Evolutionary conservation across 768 basidiomycete genomes (phyloP).

Genomic region (Kwoniella dejecticola): DNA sequence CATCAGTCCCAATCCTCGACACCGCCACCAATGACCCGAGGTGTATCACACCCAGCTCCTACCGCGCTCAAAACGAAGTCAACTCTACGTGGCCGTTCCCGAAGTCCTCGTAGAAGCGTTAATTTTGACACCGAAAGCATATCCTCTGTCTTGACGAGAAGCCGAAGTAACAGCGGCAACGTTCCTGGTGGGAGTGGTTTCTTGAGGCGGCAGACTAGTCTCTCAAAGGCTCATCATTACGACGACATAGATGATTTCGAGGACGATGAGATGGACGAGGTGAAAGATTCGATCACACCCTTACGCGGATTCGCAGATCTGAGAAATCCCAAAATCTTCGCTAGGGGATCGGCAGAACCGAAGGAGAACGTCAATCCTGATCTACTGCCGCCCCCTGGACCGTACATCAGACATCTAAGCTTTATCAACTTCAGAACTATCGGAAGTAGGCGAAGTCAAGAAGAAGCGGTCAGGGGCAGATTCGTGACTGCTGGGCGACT

Average conservation of each 20-base stretch:
- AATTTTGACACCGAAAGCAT: slow-evolving; percentile 38
- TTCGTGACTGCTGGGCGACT: slow-evolving; percentile 92
- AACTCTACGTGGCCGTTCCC: slow-evolving; percentile 31
- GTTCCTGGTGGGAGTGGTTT: slow-evolving; percentile 14
- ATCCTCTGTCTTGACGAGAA: slow-evolving; percentile 25
- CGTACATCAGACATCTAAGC: slow-evolving; percentile 79
- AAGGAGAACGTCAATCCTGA: slow-evolving; percentile 36
- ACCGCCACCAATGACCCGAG: slow-evolving; percentile 8
- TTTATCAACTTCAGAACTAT: slow-evolving; percentile 98
- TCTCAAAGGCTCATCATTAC: slow-evolving; percentile 28
- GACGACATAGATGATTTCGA: slow-evolving; percentile 32
- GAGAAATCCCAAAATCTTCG: neutral
- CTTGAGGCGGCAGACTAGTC: slow-evolving; percentile 24
- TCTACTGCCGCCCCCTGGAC: slow-evolving; percentile 63
- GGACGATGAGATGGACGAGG: slow-evolving; percentile 28
- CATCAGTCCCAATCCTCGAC: neutral
- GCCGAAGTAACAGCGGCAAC: slow-evolving; percentile 13
- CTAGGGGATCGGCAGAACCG: slow-evolving; percentile 13
- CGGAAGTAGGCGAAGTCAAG: slow-evolving; percentile 88
- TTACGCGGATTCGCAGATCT: slow-evolving; percentile 5
- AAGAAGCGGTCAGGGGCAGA: slow-evolving; percentile 81
- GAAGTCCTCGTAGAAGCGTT: slow-evolving; percentile 36
- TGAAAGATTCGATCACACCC: slow-evolving; percentile 21
- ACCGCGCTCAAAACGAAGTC: slow-evolving; percentile 8
- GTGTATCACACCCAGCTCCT: slow-evolving; percentile 10